These are phyloP conservation scores for Verruconis gallopava DNA, from an alignment of 2,329 filamentous ascomycete genomes.

Conservation along the genomic window DNA sequence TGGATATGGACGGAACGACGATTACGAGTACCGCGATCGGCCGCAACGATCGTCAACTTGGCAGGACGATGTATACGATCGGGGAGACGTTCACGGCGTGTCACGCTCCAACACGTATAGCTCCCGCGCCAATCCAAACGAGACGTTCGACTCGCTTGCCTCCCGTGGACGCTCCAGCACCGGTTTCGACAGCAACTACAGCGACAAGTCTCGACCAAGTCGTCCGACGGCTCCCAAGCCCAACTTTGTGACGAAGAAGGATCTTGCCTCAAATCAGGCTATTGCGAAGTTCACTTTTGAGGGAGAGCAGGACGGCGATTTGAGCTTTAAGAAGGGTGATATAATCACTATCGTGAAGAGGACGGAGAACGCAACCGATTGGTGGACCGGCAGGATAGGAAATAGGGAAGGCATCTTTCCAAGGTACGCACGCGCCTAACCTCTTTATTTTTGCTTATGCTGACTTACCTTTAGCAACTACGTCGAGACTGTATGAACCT, in stretches of 20 bases:
- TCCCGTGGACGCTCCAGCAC: slow-evolving; percentile 24
- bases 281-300: slow-evolving; percentile 91
- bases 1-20: slow-evolving; percentile 29
- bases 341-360: slow-evolving; percentile 89
- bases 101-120: slow-evolving; percentile 26
- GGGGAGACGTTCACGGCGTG: slow-evolving; percentile 28
- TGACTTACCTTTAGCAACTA: slow-evolving; percentile 23
- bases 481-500: slow-evolving; percentile 25
- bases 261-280: slow-evolving; percentile 58
- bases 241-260: slow-evolving; percentile 37
- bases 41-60: slow-evolving; percentile 51
- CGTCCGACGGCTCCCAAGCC: slow-evolving; percentile 84
- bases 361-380: slow-evolving; percentile 87
- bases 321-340: slow-evolving; percentile 96
- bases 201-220: slow-evolving; percentile 49
- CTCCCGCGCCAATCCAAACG: slow-evolving; percentile 27
- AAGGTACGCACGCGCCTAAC: slow-evolving; percentile 51
- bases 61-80: slow-evolving; percentile 64
- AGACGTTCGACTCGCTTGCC: slow-evolving; percentile 37
- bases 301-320: slow-evolving; percentile 78
- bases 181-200: slow-evolving; percentile 36
- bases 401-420: slow-evolving; percentile 84
- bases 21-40: slow-evolving; percentile 32
- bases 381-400: slow-evolving; percentile 93
- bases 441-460: too few species aligned